phyloP scores from a whole-genome alignment of 1,284 basidiomycete species.

The Heliocybe sulcata region DNA sequence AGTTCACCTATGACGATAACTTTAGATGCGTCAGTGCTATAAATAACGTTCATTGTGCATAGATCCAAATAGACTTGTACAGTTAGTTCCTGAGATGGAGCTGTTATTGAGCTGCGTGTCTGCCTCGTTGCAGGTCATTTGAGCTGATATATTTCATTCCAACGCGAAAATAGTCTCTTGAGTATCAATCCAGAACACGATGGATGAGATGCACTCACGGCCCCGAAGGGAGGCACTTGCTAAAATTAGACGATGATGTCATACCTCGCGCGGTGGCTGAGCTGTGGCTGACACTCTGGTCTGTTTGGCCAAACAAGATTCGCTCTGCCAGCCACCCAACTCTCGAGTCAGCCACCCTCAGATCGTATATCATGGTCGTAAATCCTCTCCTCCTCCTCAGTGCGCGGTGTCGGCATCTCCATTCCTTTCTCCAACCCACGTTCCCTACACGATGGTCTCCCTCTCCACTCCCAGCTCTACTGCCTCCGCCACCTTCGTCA shows the following conservation, averaged over 20 bases:
- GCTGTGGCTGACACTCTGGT: not conserved
- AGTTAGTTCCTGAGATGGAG: not conserved
- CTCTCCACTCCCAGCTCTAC: not conserved
- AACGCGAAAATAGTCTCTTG: no score
- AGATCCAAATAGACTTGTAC: not conserved
- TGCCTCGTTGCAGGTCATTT: not conserved
- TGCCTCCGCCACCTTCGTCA: not conserved
- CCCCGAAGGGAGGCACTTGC: no score
- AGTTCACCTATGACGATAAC: no score
- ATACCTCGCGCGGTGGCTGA: no score
- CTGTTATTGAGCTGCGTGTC: not conserved
- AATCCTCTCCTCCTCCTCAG: not conserved
- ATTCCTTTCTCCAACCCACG: not conserved
- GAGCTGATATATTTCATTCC: not conserved
- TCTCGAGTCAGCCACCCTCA: not conserved
- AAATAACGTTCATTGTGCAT: not conserved
- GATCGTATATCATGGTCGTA: not conserved
- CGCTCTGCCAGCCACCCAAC: not conserved
- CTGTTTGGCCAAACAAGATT: not conserved
- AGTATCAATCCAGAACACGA: no score
- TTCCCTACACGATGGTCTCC: not conserved
- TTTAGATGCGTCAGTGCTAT: not conserved
- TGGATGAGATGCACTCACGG: not conserved
- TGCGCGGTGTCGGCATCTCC: not conserved
- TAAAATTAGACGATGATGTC: no score